A percentile compares a stretch with the other conserved stretches of the same genome.
These are phyloP conservation scores for Pyronema omphalodes DNA, from an alignment of 495 filamentous ascomycete species.

Conservation along the genomic window DNA sequence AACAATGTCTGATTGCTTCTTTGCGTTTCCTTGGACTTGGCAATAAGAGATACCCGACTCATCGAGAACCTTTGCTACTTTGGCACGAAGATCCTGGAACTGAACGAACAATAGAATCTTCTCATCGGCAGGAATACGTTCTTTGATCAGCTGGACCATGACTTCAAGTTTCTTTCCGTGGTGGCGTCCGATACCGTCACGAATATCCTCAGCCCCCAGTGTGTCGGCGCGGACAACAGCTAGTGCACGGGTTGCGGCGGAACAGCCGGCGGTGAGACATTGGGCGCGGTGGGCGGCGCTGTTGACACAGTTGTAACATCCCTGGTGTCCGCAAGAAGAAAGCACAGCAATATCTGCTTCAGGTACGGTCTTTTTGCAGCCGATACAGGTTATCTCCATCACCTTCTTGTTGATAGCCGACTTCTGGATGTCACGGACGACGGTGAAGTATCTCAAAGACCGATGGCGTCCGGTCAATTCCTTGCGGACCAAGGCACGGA, in stretches of 20 bases:
- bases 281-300: slow-evolving; percentile 14
- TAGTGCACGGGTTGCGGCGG: slow-evolving; percentile 16
- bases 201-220: slow-evolving; percentile 23
- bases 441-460: slow-evolving; percentile 22
- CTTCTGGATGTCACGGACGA: slow-evolving; percentile 23
- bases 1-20: slow-evolving; percentile 25
- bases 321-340: slow-evolving; percentile 34
- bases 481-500: slow-evolving; percentile 17
- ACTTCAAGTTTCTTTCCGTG: slow-evolving; percentile 32
- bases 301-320: slow-evolving; percentile 29
- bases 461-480: slow-evolving; percentile 23
- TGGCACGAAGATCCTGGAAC: slow-evolving; percentile 28
- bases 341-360: slow-evolving; percentile 27
- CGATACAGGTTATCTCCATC: slow-evolving; percentile 18
- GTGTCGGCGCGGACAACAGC: slow-evolving; percentile 27
- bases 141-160: slow-evolving; percentile 31
- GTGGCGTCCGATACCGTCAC: slow-evolving; percentile 16
- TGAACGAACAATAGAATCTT: slow-evolving; percentile 37
- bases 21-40: slow-evolving; percentile 14
- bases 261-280: slow-evolving; percentile 20
- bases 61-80: slow-evolving; percentile 19
- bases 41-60: slow-evolving; percentile 13
- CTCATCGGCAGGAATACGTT: slow-evolving; percentile 28
- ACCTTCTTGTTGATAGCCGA: slow-evolving; percentile 9
- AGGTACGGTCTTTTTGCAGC: slow-evolving; percentile 19